A percentile compares a stretch with the other conserved stretches of the same genome.
Evolutionary conservation across 1,139 yeast genomes (phyloP).

Genomic region (Candida pseudoviswanathii): DNA sequence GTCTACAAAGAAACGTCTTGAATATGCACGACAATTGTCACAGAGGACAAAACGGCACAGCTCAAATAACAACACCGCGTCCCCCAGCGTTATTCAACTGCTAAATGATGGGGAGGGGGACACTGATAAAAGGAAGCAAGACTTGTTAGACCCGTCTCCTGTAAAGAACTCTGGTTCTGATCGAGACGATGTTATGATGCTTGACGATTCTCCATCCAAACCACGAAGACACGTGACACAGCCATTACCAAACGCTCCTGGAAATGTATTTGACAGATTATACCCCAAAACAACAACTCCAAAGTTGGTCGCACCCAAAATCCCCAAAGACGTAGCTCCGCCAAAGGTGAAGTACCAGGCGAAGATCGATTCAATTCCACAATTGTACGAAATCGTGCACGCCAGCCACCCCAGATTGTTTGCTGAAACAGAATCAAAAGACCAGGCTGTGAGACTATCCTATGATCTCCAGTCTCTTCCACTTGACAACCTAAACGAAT

Average conservation of each 20-base stretch:
- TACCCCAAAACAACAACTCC: constrained; percentile 10
- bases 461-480: constrained; percentile 11
- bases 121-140: neutral
- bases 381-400: constrained; percentile 23
- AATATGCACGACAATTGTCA: constrained; percentile 20
- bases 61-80: constrained; percentile 8
- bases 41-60: constrained; percentile 21
- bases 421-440: neutral
- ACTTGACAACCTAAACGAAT: constrained; percentile 34
- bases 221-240: constrained; percentile 13
- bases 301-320: constrained; percentile 3
- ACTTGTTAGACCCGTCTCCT: constrained; percentile 9
- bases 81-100: neutral
- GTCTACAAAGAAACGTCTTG: constrained; percentile 21
- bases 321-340: neutral
- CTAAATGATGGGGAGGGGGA: neutral
- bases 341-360: neutral
- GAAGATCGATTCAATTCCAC: constrained; percentile 21
- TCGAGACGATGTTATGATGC: neutral
- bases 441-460: constrained; percentile 3
- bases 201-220: constrained; percentile 13
- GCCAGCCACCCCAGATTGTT: constrained; percentile 27
- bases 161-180: constrained; percentile 1
- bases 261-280: constrained; percentile 15
- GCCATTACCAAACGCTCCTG: constrained; percentile 6